A percentile compares a stretch with the other conserved stretches of the same genome.
These are phyloP conservation scores for Neofusicoccum kwambonambiense DNA, from an alignment of 2,329 filamentous ascomycete species.

Conservation along the genomic window DNA sequence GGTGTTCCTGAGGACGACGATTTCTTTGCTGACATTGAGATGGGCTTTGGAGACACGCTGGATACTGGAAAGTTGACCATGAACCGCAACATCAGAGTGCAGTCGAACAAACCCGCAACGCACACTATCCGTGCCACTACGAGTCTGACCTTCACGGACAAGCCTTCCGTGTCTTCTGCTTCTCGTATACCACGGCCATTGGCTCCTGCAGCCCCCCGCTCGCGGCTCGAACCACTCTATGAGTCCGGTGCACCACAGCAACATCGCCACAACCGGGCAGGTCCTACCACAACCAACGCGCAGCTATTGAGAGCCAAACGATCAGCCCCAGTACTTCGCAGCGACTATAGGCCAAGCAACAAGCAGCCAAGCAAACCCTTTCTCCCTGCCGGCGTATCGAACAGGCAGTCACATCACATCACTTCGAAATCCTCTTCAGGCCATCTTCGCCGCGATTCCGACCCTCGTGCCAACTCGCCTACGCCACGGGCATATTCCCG, in stretches of 20 bases:
- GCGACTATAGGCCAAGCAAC: conserved; percentile 54
- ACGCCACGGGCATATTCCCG: conserved; percentile 47
- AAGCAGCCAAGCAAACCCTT: conserved; percentile 64
- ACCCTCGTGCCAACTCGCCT: conserved; percentile 55
- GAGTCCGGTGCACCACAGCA: conserved; percentile 78
- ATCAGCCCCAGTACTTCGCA: conserved; percentile 59
- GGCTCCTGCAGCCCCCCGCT: conserved; percentile 45
- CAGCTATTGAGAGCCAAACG: conserved; percentile 60
- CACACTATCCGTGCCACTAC: conserved; percentile 75
- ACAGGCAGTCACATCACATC: conserved; percentile 74
- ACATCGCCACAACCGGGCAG: conserved; percentile 58
- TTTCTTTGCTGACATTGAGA: conserved; percentile 81
- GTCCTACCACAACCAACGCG: conserved; percentile 53
- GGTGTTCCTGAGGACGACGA: conserved; percentile 59
- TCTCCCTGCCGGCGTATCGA: conserved; percentile 71
- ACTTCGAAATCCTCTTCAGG: conserved; percentile 67
- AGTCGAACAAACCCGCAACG: conserved; percentile 59
- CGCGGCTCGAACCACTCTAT: conserved; percentile 83
- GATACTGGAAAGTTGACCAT: conserved; percentile 76
- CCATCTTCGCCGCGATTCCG: conserved; percentile 80
- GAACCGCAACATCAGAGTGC: conserved; percentile 89
- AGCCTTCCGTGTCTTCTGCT: conserved; percentile 42
- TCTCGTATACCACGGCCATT: conserved; percentile 81
- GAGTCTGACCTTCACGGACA: conserved; percentile 88
- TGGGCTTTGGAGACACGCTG: conserved; percentile 80